Base-by-base conservation (phyloP, 306 rosid genomes). In the Medicago arabica region DNA sequence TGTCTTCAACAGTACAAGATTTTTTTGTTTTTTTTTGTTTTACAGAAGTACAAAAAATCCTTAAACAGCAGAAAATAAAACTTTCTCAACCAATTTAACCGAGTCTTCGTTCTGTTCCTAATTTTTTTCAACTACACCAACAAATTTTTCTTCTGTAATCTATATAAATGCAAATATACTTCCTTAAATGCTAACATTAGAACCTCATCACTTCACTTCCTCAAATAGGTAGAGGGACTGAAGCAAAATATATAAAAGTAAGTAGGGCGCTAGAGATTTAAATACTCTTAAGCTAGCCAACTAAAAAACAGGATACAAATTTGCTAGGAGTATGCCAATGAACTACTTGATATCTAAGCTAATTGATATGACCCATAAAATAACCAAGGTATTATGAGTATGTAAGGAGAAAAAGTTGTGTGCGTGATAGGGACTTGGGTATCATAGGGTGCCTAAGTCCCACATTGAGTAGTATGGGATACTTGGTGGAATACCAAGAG, bases 141-240 rank as follows among this genome's bases (percentile, higher is more conserved):
- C 19, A 46, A 69, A 49, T 49, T 28, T 55, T 73, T 66, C 55
- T 36, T 73, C 57, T 21, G 36, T 13, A 73, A 19, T 19, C 2
- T 17, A 23, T 53, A 17, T 11, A 34, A 10, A 15, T 57, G 34
- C 62, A 57, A 19, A 10, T 21, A 57, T 57, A 34, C 34, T 57
- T 57, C 49, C 63, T 58, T 23, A 34, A 57, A 36, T 36, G 31
- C 47, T 64, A 73, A 31, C 14, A 11, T 18, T 18, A 54, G 7
- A 49, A 77, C 58, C 19, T 69, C 62, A 59, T 68, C 75, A 16
- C 69, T 13, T 57, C 31, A 8, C 63, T 44, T 69, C 59, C 12
- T 39, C 14, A 41, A 34, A 34, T 34, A 34, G 7, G 7, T 5
- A 34, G 7, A 34, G 38, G 38, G 7, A 34, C 7, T 5, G 38